A percentile compares a stretch with the other conserved stretches of the same genome.
Conservation (phyloP, 345 rosid genomes). For the Citrus reticulata region DNA sequence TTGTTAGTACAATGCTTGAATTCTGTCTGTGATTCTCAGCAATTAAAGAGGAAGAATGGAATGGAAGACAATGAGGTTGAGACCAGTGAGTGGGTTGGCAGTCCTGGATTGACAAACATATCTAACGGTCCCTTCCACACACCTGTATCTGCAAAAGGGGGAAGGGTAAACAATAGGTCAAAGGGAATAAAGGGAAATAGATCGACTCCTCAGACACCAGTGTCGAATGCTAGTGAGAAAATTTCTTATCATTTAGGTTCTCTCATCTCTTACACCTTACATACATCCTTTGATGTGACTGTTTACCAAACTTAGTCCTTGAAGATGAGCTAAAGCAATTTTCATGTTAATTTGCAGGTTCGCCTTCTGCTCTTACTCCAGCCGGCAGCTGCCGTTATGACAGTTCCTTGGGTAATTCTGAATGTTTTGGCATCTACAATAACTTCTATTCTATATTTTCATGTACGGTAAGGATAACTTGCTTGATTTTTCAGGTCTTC, state of each 20-base stretch:
- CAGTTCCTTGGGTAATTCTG: conserved; percentile 75
- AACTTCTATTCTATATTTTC: conserved; percentile 11
- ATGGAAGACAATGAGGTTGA: conserved; percentile 34
- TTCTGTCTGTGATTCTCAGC: conserved; percentile 34
- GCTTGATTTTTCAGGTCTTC: conserved; percentile 55
- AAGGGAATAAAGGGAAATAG: conserved; percentile 55
- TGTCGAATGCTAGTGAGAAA: conserved; percentile 62
- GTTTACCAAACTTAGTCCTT: background rate
- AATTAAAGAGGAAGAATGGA: conserved; percentile 54
- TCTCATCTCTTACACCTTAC: background rate
- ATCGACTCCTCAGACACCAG: conserved; percentile 64
- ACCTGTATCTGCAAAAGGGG: conserved; percentile 75
- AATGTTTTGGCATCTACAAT: background rate
- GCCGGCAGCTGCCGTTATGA: conserved; percentile 93
- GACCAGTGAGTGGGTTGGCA: conserved; percentile 38
- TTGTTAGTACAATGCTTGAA: conserved; percentile 12
- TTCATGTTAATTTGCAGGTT: conserved; percentile 53
- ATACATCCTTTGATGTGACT: background rate
- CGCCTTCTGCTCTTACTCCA: conserved; percentile 68
- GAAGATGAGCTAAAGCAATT: background rate
- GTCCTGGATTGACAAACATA: conserved; percentile 43
- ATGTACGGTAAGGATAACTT: conserved; percentile 12
- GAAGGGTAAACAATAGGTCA: conserved; percentile 51
- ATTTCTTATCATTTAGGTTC: background rate
- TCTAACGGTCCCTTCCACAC: conserved; percentile 58